A percentile compares a stretch with the other conserved stretches of the same genome.
Evolutionary conservation across 179 eudicot species (phyloP).

Genomic region (Gypsophila paniculata): DNA sequence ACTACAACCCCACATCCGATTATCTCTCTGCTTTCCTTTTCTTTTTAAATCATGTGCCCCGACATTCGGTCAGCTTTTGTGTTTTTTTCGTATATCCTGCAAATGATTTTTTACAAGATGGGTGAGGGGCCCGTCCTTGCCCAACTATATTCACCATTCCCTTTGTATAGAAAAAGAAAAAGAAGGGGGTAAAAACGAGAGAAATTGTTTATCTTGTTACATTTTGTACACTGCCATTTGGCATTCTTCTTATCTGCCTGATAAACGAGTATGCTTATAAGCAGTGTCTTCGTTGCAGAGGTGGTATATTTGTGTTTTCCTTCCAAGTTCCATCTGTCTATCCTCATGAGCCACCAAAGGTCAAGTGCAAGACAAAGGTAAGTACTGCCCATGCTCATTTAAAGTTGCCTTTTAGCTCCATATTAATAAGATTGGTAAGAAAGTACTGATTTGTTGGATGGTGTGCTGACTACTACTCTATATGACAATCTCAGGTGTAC

Average conservation of each 20-base stretch:
- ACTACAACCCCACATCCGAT: background rate
- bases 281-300: constrained; percentile 36
- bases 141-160: background rate
- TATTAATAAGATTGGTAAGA: background rate
- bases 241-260: background rate
- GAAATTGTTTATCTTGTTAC: background rate
- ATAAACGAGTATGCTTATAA: background rate
- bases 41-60: background rate
- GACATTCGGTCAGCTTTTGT: background rate
- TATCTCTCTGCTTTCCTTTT: background rate
- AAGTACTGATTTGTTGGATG: background rate
- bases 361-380: constrained; percentile 88
- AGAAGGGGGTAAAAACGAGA: no score
- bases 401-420: background rate
- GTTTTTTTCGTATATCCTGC: background rate
- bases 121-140: background rate
- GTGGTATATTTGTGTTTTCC: constrained; percentile 60
- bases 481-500: constrained; percentile 53
- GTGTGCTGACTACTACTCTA: constrained; percentile 2
- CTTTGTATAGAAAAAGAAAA: background rate
- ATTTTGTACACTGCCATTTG: background rate
- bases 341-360: constrained; percentile 89
- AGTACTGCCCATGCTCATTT: constrained; percentile 6
- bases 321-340: constrained; percentile 63
- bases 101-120: background rate